Percentiles rank a stretch among this genome's conserved stretches.
phyloP scores from a whole-genome alignment of 2,329 filamentous ascomycete genomes.

The Xylariaceae sp. region DNA sequence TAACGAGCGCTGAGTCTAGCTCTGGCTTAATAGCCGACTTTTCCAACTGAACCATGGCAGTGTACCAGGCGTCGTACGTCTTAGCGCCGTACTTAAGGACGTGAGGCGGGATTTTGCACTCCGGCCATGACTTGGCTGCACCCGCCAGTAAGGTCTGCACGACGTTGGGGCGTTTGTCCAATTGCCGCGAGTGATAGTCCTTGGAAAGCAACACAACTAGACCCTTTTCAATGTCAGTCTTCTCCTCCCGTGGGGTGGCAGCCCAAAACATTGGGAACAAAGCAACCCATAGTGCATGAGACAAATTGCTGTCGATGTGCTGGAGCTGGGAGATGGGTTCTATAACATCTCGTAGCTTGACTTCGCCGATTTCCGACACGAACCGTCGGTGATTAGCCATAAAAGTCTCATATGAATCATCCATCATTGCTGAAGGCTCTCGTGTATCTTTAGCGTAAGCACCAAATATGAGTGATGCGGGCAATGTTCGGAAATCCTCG shows the following conservation, averaged over 20 bases:
- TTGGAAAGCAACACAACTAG: slow-evolving; percentile 88
- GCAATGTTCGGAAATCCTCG: slow-evolving; percentile 77
- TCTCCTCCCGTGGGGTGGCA: slow-evolving; percentile 78
- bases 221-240: slow-evolving; percentile 82
- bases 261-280: slow-evolving; percentile 95
- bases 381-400: slow-evolving; percentile 79
- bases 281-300: slow-evolving; percentile 84
- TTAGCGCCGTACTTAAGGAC: slow-evolving; percentile 92
- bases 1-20: slow-evolving; percentile 74
- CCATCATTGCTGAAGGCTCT: slow-evolving; percentile 63
- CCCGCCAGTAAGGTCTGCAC: slow-evolving; percentile 88
- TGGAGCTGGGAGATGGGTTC: slow-evolving; percentile 90
- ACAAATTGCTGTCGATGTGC: slow-evolving; percentile 75
- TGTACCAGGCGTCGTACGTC: slow-evolving; percentile 96
- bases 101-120: slow-evolving; percentile 90
- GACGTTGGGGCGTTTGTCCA: slow-evolving; percentile 93
- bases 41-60: slow-evolving; percentile 84
- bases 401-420: slow-evolving; percentile 76
- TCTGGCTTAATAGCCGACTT: slow-evolving; percentile 79
- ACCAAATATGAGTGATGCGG: slow-evolving; percentile 67
- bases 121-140: slow-evolving; percentile 74
- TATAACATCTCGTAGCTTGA: slow-evolving; percentile 81
- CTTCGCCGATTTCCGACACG: slow-evolving; percentile 72
- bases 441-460: slow-evolving; percentile 66
- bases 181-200: slow-evolving; percentile 89